phyloP scores from a whole-genome alignment of 805 yeast genomes.

The Suhomyces canberraensis region DNA sequence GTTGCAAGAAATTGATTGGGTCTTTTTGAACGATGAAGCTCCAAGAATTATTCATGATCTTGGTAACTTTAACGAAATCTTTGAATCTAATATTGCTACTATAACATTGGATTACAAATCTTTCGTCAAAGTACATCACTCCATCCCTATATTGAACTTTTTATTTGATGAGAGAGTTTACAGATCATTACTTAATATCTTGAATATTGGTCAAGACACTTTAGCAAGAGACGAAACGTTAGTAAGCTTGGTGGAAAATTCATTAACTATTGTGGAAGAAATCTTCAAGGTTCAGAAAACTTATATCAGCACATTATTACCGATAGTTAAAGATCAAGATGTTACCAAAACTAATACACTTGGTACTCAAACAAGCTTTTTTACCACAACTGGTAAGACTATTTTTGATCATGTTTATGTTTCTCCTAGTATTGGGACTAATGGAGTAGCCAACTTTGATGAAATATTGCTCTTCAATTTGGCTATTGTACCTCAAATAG shows the following conservation, averaged over 20 bases:
- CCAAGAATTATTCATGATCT: slow-evolving; percentile 36
- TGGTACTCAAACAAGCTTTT: slow-evolving; percentile 28
- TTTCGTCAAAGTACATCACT: slow-evolving; percentile 64
- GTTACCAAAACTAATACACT: not conserved
- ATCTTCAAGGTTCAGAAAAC: slow-evolving; percentile 55
- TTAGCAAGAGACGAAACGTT: slow-evolving; percentile 41
- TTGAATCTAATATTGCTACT: slow-evolving; percentile 18
- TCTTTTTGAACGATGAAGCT: slow-evolving; percentile 48
- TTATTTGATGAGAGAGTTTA: slow-evolving; percentile 60
- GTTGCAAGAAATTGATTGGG: slow-evolving; percentile 36
- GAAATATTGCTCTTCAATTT: slow-evolving; percentile 71
- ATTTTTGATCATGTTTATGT: slow-evolving; percentile 31
- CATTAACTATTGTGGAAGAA: slow-evolving; percentile 44
- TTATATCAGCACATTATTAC: slow-evolving; percentile 53
- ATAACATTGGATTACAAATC: slow-evolving; percentile 18
- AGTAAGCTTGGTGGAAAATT: slow-evolving; percentile 34
- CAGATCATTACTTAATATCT: slow-evolving; percentile 52
- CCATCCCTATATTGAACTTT: slow-evolving; percentile 59
- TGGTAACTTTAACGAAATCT: slow-evolving; percentile 15
- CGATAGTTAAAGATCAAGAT: slow-evolving; percentile 39
- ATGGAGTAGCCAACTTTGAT: slow-evolving; percentile 60
- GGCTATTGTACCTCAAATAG: slow-evolving; percentile 69
- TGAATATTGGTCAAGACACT: slow-evolving; percentile 58
- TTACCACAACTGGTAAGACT: slow-evolving; percentile 16
- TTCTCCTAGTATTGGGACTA: slow-evolving; percentile 49